Evolutionary conservation across 1,284 basidiomycete species (phyloP).

Genomic region (Leccinum pachyderme): DNA sequence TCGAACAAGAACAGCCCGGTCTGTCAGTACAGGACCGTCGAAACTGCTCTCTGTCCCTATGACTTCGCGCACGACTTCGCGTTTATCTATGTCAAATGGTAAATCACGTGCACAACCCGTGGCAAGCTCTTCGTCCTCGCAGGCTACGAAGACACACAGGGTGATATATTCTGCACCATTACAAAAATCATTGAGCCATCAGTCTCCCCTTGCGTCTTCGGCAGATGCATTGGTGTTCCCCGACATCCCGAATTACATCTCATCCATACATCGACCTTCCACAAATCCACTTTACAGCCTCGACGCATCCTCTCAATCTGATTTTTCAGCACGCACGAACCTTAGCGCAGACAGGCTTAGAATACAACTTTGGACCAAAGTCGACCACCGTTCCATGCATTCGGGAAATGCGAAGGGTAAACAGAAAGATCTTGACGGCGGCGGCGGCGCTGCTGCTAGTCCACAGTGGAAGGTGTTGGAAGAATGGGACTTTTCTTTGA

Average conservation of each 20-base stretch:
- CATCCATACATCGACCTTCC: conserved; percentile 66
- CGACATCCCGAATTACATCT: conserved; percentile 61
- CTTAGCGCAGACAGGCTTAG: conserved; percentile 47
- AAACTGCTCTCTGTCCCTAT: conserved; percentile 15
- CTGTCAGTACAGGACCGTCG: conserved; percentile 14
- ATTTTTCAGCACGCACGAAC: conserved; percentile 50
- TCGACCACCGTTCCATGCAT: conserved; percentile 12
- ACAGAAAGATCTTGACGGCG: conserved; percentile 37
- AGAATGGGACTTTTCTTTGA: conserved; percentile 66
- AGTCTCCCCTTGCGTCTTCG: conserved; percentile 25
- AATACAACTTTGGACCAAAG: conserved; percentile 61
- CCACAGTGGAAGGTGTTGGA: conserved; percentile 63
- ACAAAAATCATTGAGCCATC: conserved; percentile 21
- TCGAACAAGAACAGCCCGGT: conserved; percentile 6
- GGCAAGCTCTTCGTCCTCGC: conserved; percentile 20
- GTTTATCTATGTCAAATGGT: conserved; percentile 11
- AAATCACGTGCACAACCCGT: conserved; percentile 17
- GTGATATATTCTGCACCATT: conserved; percentile 25
- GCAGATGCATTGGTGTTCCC: conserved; percentile 15
- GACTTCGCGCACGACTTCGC: conserved; percentile 6
- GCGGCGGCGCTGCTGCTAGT: conserved; percentile 1
- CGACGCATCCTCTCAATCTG: conserved; percentile 44
- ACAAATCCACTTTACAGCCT: conserved; percentile 74
- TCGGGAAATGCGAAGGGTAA: conserved; percentile 40
- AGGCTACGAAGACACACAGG: conserved; percentile 22